Conservation (phyloP, 169 alveolate species). For the Plasmodium reichenowi region DNA sequence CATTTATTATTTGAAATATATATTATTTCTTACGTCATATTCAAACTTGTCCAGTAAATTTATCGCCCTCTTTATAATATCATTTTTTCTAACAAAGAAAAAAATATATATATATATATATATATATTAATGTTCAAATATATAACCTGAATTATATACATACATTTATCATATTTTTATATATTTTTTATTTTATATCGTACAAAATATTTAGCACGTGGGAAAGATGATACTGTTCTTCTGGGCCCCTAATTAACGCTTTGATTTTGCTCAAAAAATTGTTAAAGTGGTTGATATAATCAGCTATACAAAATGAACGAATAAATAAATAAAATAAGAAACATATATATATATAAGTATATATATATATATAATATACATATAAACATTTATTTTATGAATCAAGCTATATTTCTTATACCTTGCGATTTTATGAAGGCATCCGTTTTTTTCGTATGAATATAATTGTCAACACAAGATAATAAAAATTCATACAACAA, state of each 20-base stretch:
- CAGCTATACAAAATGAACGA: slow-evolving; percentile 8
- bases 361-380: not conserved
- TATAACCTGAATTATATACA: not conserved
- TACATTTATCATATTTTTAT: not conserved
- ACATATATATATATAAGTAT: not conserved
- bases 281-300: slow-evolving; percentile 34
- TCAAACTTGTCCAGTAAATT: slow-evolving; percentile 45
- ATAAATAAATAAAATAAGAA: no score
- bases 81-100: slow-evolving; percentile 25
- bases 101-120: slow-evolving; percentile 1
- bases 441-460: slow-evolving; percentile 35
- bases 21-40: slow-evolving; percentile 43
- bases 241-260: slow-evolving; percentile 43
- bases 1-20: not conserved
- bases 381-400: not conserved
- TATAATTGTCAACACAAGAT: slow-evolving; percentile 43
- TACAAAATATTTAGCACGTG: slow-evolving; percentile 42
- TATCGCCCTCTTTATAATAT: slow-evolving; percentile 42
- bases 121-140: not conserved
- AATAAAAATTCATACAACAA: slow-evolving; percentile 36
- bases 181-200: not conserved
- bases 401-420: slow-evolving; percentile 6
- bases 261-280: slow-evolving; percentile 52
- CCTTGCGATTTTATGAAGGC: slow-evolving; percentile 18
- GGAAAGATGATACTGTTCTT: slow-evolving; percentile 23